Evolutionary conservation across 805 yeast genomes (phyloP).

Genomic region (Kluyveromyces dobzhanskii): DNA sequence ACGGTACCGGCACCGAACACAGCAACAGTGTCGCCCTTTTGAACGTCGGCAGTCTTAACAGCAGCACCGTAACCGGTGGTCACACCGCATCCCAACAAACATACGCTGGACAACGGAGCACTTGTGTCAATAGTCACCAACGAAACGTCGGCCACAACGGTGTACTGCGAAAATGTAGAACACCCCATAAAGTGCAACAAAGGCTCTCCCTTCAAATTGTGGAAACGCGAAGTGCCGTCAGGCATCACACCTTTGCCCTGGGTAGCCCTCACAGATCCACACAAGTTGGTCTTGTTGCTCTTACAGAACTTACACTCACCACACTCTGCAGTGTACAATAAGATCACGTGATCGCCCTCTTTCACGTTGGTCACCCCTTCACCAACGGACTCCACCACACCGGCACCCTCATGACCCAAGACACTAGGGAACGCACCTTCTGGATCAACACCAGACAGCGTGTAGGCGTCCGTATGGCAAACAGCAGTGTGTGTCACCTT

Average conservation of each 20-base stretch:
- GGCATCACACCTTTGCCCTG: slow-evolving; percentile 99
- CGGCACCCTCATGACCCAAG: slow-evolving; percentile 98
- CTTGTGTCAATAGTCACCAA: slow-evolving; percentile 82
- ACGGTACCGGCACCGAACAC: slow-evolving; percentile 98
- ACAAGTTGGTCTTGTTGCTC: slow-evolving; percentile 92
- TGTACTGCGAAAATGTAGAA: slow-evolving; percentile 93
- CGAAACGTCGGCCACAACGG: slow-evolving; percentile 96
- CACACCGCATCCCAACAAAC: slow-evolving; percentile 96
- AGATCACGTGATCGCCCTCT: slow-evolving; percentile 89
- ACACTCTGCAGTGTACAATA: slow-evolving; percentile 96
- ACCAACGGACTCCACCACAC: slow-evolving; percentile 90
- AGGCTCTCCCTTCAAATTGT: slow-evolving; percentile 68
- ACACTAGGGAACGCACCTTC: slow-evolving; percentile 93
- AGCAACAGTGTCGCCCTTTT: slow-evolving; percentile 88
- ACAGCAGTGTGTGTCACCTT: slow-evolving; percentile 85
- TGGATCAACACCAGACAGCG: slow-evolving; percentile 89
- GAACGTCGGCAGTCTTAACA: slow-evolving; percentile 77
- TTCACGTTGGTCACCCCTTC: slow-evolving; percentile 87
- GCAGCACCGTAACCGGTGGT: slow-evolving; percentile 99
- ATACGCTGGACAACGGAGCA: slow-evolving; percentile 79
- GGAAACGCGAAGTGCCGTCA: slow-evolving; percentile 91
- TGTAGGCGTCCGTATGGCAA: slow-evolving; percentile 97
- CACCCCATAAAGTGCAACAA: slow-evolving; percentile 96
- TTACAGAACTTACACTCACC: slow-evolving; percentile 88
- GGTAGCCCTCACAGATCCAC: slow-evolving; percentile 92